Base-by-base conservation (phyloP, 2,329 filamentous ascomycete genomes). In the Xylariales sp. region DNA sequence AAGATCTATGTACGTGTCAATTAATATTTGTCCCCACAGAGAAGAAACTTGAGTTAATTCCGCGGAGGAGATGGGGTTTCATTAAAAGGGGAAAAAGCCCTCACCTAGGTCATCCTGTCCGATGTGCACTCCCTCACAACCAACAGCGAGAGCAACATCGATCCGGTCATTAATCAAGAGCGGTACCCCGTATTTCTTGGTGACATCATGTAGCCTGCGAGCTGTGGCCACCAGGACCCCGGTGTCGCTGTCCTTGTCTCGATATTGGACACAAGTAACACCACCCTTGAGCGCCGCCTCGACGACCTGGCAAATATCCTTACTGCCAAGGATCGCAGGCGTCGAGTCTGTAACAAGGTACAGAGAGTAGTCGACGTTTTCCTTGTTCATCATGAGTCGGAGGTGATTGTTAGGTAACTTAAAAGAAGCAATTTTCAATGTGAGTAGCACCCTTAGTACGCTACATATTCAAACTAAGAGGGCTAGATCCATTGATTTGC, bases 261-360 rank as follows among this genome's bases (percentile, higher is more conserved):
- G 80, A 57, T 91, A 90, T 66, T 97, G 91, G 24, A 97, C 85
- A 31, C 93, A 69, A 3, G 85, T 91, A 29, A 85, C 87, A 69
- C 88, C 88, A 60, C 88, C 89, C 57, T 76, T 69, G 35, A 95
- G 62, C 15, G 89, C 85, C 31, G 78, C 74, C 53, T 84, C 80
- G 38, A 96, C 89, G 1, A 95, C 82, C 8, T 75, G 51, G 42
- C 78, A 75, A 25, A 96, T 71, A 57, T 88, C 74, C 50, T 75
- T 76, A 45, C 73, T 66, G 38, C 85, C 85, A 29, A 96, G 79
- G 49, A 95, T 88, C 23, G 81, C 79, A 12, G 83, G 76, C n/a
- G 89, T 95, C 35, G 88, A 93, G 71, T 96, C 90, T 5, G 90
- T 96, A 50, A 96, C 90, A 41, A 96, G 74, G 59, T 96, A 96